These are phyloP conservation scores for Colletotrichum graminicola DNA, from an alignment of 2,329 filamentous ascomycete species.

Conservation along the genomic window DNA sequence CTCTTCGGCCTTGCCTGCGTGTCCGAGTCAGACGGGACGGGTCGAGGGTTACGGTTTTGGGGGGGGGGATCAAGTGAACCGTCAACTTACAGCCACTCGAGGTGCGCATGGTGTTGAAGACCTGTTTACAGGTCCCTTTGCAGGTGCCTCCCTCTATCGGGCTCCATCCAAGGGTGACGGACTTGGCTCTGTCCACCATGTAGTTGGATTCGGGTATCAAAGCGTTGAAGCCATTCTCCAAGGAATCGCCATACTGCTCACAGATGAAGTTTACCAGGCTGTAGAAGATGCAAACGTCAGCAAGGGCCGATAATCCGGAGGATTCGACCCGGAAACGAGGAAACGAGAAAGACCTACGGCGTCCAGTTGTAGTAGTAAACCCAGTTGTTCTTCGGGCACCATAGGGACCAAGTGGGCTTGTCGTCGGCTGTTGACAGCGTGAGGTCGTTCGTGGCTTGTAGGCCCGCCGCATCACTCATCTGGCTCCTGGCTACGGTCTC, in stretches of 20 bases:
- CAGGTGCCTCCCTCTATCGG: slow-evolving; percentile 4
- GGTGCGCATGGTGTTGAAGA: slow-evolving; percentile 20
- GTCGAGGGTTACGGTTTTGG: neutral
- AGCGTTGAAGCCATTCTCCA: neutral
- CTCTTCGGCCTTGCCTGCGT: slow-evolving; percentile 11
- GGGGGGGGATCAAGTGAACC: neutral
- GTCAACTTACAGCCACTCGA: slow-evolving; percentile 19
- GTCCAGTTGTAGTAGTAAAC: slow-evolving; percentile 30
- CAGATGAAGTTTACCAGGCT: slow-evolving; percentile 16
- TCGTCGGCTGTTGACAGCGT: neutral
- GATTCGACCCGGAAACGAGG: too few relatives aligned
- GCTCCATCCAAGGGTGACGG: slow-evolving; percentile 7
- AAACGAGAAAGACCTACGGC: slow-evolving; percentile 8
- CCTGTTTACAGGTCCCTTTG: slow-evolving; percentile 16
- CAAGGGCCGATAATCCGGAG: neutral
- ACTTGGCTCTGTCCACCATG: slow-evolving; percentile 15
- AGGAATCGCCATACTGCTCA: neutral
- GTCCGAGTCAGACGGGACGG: too few relatives aligned
- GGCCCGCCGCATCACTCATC: neutral
- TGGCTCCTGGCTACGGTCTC: neutral
- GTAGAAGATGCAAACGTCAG: neutral
- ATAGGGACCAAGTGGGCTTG: neutral
- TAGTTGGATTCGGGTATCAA: slow-evolving; percentile 1
- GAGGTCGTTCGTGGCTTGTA: neutral
- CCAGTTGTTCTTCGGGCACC: slow-evolving; percentile 16